Evolutionary conservation across 148 eudicot genomes (phyloP).

Genomic region (Oxyria digyna): DNA sequence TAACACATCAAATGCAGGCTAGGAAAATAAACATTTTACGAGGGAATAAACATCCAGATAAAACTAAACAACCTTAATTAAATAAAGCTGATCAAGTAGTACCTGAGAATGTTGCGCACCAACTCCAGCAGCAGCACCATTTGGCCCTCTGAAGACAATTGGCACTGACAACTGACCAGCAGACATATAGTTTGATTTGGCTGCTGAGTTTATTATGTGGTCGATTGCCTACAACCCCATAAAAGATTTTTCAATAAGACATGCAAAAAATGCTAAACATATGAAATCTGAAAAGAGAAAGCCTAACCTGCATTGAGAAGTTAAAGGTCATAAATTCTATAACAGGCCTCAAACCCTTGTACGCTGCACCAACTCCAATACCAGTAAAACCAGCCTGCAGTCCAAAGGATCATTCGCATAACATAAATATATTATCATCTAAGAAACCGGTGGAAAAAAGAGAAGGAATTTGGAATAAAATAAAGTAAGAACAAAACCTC

Average conservation of each 20-base stretch:
- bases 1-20: neutral
- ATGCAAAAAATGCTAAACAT: neutral
- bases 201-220: slow-evolving; percentile 78
- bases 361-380: slow-evolving; percentile 78
- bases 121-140: slow-evolving; percentile 88
- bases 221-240: slow-evolving; percentile 51
- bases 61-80: neutral
- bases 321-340: slow-evolving; percentile 85
- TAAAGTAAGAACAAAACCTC: slow-evolving; percentile 33
- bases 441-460: neutral
- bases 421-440: neutral
- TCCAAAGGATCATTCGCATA: neutral
- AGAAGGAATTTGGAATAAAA: neutral
- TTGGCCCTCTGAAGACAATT: slow-evolving; percentile 73
- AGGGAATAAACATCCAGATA: neutral
- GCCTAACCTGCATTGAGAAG: slow-evolving; percentile 79
- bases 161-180: slow-evolving; percentile 67
- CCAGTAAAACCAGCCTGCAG: slow-evolving; percentile 76
- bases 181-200: slow-evolving; percentile 73
- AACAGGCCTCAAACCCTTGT: slow-evolving; percentile 51
- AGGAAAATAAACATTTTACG: neutral
- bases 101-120: slow-evolving; percentile 93
- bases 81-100: neutral
- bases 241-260: neutral
- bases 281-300: neutral